A percentile compares a stretch with the other conserved stretches of the same genome.
These are phyloP conservation scores for Oehlia diaphana DNA, from an alignment of 192 early-diverging fungal genomes.

Conservation along the genomic window DNA sequence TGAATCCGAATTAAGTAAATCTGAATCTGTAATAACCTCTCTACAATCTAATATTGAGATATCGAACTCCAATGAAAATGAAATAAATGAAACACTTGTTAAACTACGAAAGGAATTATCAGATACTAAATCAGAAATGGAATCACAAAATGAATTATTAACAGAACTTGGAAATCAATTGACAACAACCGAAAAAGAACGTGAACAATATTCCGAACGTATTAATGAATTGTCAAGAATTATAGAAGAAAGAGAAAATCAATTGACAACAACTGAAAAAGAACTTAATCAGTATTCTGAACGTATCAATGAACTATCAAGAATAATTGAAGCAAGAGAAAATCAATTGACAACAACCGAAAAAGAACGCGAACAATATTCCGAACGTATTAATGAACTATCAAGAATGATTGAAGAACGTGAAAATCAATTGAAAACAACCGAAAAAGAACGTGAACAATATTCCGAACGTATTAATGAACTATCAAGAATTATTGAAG, in stretches of 20 bases:
- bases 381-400: background rate
- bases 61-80: background rate
- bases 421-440: background rate
- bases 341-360: background rate
- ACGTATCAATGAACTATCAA: background rate
- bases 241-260: background rate
- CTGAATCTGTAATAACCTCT: background rate
- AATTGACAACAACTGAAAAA: background rate
- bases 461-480: background rate
- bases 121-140: constrained; percentile 10
- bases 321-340: constrained; percentile 1
- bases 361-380: constrained; percentile 1
- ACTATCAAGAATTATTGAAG: constrained; percentile 1
- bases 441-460: constrained; percentile 12
- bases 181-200: background rate
- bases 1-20: background rate
- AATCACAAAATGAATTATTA: background rate
- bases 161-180: constrained; percentile 1
- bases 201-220: background rate
- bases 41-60: background rate
- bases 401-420: background rate
- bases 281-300: background rate
- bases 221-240: background rate
- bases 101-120: background rate
- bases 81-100: background rate